A percentile compares a stretch with the other conserved stretches of the same genome.
These are phyloP conservation scores for Cryptococcus neoformans DNA, from an alignment of 1,284 basidiomycete species.

Conservation along the genomic window DNA sequence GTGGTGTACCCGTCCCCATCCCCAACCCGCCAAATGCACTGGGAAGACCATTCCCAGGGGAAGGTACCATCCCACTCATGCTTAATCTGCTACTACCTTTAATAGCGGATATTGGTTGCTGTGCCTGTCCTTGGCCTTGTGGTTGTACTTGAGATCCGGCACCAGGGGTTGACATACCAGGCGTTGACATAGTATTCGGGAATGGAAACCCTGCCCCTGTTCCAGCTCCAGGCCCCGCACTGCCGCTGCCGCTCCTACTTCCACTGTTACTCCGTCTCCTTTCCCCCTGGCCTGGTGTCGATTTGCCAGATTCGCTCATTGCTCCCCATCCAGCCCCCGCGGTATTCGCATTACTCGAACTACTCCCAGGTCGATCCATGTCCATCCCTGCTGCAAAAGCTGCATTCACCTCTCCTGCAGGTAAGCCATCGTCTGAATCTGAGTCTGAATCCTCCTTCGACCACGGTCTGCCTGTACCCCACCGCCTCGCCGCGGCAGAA, in stretches of 20 bases:
- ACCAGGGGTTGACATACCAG: too few relatives aligned
- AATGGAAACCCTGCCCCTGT: background rate
- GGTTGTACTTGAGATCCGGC: background rate
- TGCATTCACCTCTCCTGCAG: constrained; percentile 31
- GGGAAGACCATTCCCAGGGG: constrained; percentile 34
- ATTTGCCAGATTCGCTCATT: constrained; percentile 18
- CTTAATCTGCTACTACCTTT: background rate
- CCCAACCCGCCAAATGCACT: constrained; percentile 38
- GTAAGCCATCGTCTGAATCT: constrained; percentile 34
- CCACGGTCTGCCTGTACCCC: constrained; percentile 7
- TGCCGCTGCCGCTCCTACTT: background rate
- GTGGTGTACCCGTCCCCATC: constrained; percentile 35
- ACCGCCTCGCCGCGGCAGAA: background rate
- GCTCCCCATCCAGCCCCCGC: background rate
- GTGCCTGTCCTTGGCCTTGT: constrained; percentile 7
- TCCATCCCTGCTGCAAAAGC: constrained; percentile 47
- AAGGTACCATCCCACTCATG: constrained; percentile 26
- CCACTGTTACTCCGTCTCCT: background rate
- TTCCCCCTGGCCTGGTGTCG: constrained; percentile 12
- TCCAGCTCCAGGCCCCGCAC: background rate
- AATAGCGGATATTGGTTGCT: constrained; percentile 10
- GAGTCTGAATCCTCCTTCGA: constrained; percentile 26
- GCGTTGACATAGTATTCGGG: background rate
- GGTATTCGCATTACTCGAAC: constrained; percentile 11
- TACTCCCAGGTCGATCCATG: constrained; percentile 35